Evolutionary conservation across 306 rosid genomes (phyloP).

Genomic region (Spatholobus suberectus): DNA sequence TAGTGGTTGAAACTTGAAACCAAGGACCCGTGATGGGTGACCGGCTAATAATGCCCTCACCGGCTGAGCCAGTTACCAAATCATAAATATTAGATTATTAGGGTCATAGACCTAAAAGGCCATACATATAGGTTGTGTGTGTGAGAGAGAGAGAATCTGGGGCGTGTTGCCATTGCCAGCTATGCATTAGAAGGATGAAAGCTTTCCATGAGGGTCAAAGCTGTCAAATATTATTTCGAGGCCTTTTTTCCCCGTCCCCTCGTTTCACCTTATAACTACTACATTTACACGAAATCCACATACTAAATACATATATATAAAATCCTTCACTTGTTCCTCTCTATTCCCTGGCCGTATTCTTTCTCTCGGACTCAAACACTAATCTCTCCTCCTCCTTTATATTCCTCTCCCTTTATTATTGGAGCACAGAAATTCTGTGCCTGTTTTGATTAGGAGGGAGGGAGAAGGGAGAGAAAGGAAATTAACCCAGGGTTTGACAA

Average conservation of each 20-base stretch:
- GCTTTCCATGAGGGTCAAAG: constrained; percentile 75
- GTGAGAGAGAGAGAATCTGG: constrained; percentile 46
- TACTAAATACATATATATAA: constrained; percentile 42
- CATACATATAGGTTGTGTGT: constrained; percentile 35
- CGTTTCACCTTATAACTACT: constrained; percentile 20
- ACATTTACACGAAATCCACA: constrained; percentile 39
- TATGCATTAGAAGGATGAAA: constrained; percentile 78
- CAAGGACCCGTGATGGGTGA: constrained; percentile 68
- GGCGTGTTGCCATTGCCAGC: constrained; percentile 70
- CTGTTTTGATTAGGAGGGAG: constrained; percentile 41
- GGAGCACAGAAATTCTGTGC: constrained; percentile 45
- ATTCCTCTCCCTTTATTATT: constrained; percentile 39
- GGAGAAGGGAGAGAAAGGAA: neutral
- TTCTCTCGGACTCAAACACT: constrained; percentile 10
- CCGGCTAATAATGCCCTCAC: constrained; percentile 48
- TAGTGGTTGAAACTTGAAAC: constrained; percentile 53
- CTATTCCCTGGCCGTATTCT: neutral
- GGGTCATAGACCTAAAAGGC: constrained; percentile 40
- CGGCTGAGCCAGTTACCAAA: constrained; percentile 42
- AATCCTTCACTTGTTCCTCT: constrained; percentile 40
- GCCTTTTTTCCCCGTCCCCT: constrained; percentile 6
- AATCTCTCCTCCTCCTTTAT: neutral
- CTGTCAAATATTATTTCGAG: constrained; percentile 62
- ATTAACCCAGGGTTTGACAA: neutral
- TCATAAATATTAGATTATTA: constrained; percentile 18